These are phyloP conservation scores for Linnemannia exigua DNA, from an alignment of 192 early-diverging fungal genomes.

Conservation along the genomic window DNA sequence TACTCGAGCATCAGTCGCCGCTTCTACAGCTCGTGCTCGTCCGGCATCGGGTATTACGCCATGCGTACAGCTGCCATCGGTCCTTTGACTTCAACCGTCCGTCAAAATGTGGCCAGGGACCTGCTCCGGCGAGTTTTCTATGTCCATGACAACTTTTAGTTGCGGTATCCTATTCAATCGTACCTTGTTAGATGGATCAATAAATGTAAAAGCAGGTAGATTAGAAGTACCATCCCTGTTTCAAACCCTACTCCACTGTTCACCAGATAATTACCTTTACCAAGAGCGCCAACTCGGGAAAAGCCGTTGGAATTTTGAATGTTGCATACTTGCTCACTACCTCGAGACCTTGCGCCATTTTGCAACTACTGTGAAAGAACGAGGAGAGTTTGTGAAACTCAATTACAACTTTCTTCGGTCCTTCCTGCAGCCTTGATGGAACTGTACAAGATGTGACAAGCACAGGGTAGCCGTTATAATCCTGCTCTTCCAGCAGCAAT, in stretches of 20 bases:
- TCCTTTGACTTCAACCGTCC: background rate
- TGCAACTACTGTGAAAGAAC: background rate
- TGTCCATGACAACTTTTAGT: background rate
- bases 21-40: constrained; percentile 9
- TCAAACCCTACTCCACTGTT: too few relatives aligned
- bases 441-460: constrained; percentile 10
- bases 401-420: background rate
- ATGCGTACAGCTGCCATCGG: constrained; percentile 5
- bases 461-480: background rate
- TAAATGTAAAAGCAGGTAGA: background rate
- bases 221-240: background rate
- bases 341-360: constrained; percentile 4
- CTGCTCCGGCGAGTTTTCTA: background rate
- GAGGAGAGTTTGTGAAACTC: background rate
- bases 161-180: background rate
- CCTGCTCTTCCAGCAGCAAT: background rate
- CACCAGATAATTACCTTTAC: too few relatives aligned
- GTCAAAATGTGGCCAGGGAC: constrained; percentile 1
- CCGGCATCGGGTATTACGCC: background rate
- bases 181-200: background rate
- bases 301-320: too few relatives aligned
- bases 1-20: background rate
- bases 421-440: background rate
- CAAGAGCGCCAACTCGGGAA: too few relatives aligned
- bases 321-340: background rate